Percentiles rank a stretch among this genome's conserved stretches.
These are phyloP conservation scores for Pythium graminicola DNA, from an alignment of 352 stramenopile genomes.

Conservation along the genomic window DNA sequence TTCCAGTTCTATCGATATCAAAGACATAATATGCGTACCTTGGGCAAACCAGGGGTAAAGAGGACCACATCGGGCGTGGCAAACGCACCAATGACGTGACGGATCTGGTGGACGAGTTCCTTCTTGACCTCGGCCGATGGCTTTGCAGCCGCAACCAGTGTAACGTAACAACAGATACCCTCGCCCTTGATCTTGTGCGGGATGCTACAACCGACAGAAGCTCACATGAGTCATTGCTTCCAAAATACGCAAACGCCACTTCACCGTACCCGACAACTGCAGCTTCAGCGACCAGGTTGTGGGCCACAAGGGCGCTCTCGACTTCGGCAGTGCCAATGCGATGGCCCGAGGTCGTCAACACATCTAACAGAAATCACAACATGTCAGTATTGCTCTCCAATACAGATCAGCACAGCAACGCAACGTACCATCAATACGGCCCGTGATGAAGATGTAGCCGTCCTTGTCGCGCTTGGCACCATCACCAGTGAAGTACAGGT, in stretches of 20 bases:
- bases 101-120: slow-evolving; percentile 78
- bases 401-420: background rate
- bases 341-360: slow-evolving; percentile 93
- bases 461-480: slow-evolving; percentile 87
- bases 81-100: slow-evolving; percentile 94
- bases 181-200: slow-evolving; percentile 97
- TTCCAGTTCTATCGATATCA: background rate
- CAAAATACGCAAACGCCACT: background rate
- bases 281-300: slow-evolving; percentile 90
- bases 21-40: slow-evolving; percentile 28
- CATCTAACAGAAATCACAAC: slow-evolving; percentile 57
- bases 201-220: slow-evolving; percentile 30
- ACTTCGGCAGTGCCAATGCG: slow-evolving; percentile 87
- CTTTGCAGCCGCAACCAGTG: slow-evolving; percentile 79
- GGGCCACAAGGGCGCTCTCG: slow-evolving; percentile 87
- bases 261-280: slow-evolving; percentile 85
- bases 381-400: background rate
- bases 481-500: slow-evolving; percentile 96
- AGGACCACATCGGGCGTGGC: slow-evolving; percentile 95
- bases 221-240: background rate
- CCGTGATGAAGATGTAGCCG: slow-evolving; percentile 98
- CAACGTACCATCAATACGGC: slow-evolving; percentile 87
- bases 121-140: slow-evolving; percentile 52
- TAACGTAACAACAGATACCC: slow-evolving; percentile 94
- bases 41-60: slow-evolving; percentile 87